Evolutionary conservation across 352 stramenopile genomes (phyloP).

Genomic region (Globisporangium cylindrosporum): DNA sequence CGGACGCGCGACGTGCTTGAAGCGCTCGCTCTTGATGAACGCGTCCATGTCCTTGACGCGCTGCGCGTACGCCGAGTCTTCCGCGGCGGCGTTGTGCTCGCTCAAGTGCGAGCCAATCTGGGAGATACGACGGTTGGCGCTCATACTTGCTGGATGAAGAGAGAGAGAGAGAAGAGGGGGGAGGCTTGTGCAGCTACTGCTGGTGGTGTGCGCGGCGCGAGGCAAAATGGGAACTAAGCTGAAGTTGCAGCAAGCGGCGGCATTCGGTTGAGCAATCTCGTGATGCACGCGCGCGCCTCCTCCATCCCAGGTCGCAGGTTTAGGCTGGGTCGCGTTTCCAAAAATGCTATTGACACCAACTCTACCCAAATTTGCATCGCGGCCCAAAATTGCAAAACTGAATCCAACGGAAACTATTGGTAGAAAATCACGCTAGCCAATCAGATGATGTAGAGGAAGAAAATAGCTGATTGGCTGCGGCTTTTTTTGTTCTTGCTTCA

Average conservation of each 20-base stretch:
- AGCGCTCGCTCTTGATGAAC: slow-evolving; percentile 73
- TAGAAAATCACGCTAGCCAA: too few relatives aligned
- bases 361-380: too few relatives aligned
- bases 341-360: neutral
- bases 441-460: too few relatives aligned
- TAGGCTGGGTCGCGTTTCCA: neutral
- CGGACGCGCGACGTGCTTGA: slow-evolving; percentile 76
- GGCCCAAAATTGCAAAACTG: too few relatives aligned
- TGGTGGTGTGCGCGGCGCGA: slow-evolving; percentile 23
- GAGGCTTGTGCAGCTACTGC: slow-evolving; percentile 1
- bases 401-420: too few relatives aligned
- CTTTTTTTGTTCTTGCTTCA: too few relatives aligned
- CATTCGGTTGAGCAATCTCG: neutral
- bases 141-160: slow-evolving; percentile 33
- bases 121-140: slow-evolving; percentile 66
- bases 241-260: slow-evolving; percentile 9
- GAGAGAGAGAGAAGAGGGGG: neutral
- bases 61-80: slow-evolving; percentile 62
- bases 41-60: slow-evolving; percentile 72
- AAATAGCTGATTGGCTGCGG: too few relatives aligned
- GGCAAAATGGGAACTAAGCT: slow-evolving; percentile 52
- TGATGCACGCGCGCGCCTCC: neutral
- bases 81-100: slow-evolving; percentile 45
- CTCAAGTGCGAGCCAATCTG: slow-evolving; percentile 71
- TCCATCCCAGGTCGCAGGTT: neutral